These are phyloP conservation scores for Prunus yedoensis DNA, from an alignment of 331 rosid species.

Conservation along the genomic window DNA sequence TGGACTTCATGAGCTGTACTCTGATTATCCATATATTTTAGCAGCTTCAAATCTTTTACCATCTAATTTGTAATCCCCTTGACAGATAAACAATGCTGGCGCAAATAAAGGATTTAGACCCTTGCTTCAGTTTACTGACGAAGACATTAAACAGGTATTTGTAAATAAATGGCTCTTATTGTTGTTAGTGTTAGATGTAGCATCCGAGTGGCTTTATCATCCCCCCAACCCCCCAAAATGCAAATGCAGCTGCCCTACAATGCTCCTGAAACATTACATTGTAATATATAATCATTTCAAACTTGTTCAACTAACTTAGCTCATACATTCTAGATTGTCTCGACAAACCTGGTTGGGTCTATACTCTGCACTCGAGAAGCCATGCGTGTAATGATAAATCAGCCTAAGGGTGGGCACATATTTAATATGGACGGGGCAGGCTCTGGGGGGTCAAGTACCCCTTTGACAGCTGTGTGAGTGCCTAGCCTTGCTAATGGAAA, in stretches of 20 bases:
- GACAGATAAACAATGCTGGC: slow-evolving; percentile 93
- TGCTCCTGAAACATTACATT: background rate
- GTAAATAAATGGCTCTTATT: background rate
- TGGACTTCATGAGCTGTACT: background rate
- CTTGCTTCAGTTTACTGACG: slow-evolving; percentile 80
- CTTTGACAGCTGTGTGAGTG: slow-evolving; percentile 94
- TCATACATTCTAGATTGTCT: slow-evolving; percentile 60
- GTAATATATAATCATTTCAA: background rate
- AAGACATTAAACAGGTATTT: slow-evolving; percentile 83
- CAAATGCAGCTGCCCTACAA: background rate
- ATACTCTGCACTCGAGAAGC: slow-evolving; percentile 93
- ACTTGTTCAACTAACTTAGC: background rate
- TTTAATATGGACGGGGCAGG: slow-evolving; percentile 98
- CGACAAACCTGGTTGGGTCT: slow-evolving; percentile 94
- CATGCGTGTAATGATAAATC: slow-evolving; percentile 69
- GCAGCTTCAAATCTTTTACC: background rate
- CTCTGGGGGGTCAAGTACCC: slow-evolving; percentile 97
- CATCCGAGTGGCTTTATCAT: background rate
- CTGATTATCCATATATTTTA: background rate
- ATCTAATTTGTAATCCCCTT: background rate
- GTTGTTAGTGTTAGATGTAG: background rate
- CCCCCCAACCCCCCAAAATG: background rate
- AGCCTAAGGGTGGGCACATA: slow-evolving; percentile 78
- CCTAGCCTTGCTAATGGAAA: slow-evolving; percentile 5
- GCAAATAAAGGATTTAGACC: slow-evolving; percentile 94